Evolutionary conservation across 352 stramenopile species (phyloP), one percentile per base, ranked within the genome.

Genomic region (Globisporangium megalacanthum): DNA sequence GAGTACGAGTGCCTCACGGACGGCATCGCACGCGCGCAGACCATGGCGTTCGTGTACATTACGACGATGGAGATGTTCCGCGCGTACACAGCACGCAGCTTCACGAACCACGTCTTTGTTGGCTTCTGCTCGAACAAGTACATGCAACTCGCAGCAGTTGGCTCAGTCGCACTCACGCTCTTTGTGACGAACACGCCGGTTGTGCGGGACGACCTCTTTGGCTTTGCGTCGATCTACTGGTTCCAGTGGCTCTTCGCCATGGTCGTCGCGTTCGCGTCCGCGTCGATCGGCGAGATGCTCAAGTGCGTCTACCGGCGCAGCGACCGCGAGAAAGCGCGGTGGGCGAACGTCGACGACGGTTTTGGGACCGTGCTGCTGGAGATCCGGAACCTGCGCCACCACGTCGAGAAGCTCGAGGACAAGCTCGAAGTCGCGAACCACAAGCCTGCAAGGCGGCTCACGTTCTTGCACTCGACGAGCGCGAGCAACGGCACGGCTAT

Each of bases 1-100:
- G 71, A 87, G 52, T 89, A 86, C 48, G 64, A 77, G 65, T 79
- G 71, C 47, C 36, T 77, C 31, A 69, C 66, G 0, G 69, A 75
- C 14, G 71, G 71, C 15, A 58, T 79, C 14, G 71, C 68, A 5
- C 68, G 69, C 36, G 62, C 71, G 20, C 68, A 77, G 58, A 77
- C 71, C 42, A 77, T 75, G 71, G 57, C 50, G 48, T 79, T 79
- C 52, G 50, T 79, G 11, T 75, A 72, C 60, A 79, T 79, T 59
- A 79, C 71, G 25, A 77, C 62, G 31, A 77, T 73, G 64, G 71
- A 79, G 56, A 73, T 79, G 66, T 53, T 79, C 17, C 68, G 71
- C 14, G 68, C 71, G 20, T 79, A 77, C 68, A 79, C 71, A 6
- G 71, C 64, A 13, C 68, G 71, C 20, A 79, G 67, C 66, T 75